Percentiles rank a stretch among this genome's conserved stretches.
These are phyloP conservation scores for Escallonia rubra DNA, from an alignment of 129 eudicot species.

Conservation along the genomic window DNA sequence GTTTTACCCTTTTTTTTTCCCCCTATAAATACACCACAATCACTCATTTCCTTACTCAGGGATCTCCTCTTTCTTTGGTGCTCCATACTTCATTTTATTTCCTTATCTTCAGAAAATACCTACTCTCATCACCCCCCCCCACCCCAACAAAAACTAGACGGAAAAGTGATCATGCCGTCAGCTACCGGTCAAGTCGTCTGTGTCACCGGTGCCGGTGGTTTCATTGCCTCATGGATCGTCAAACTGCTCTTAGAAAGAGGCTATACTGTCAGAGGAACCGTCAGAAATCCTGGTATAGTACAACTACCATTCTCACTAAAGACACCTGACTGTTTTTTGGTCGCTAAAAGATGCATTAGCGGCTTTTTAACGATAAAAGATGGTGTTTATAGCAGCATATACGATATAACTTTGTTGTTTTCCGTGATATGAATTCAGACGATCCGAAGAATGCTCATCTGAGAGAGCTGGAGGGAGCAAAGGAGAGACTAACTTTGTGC, in stretches of 20 bases:
- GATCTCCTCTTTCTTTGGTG: not conserved
- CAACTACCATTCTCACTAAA: not conserved
- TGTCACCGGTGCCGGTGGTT: constrained; percentile 99
- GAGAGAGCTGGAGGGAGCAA: constrained; percentile 87
- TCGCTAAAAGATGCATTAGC: too few relatives aligned
- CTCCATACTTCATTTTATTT: not conserved
- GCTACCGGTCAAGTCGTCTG: constrained; percentile 56
- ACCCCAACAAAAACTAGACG: constrained; percentile 2
- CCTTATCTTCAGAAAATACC: not conserved
- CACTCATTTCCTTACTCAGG: not conserved
- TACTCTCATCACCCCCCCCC: not conserved
- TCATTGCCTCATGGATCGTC: constrained; percentile 96
- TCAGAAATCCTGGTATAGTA: constrained; percentile 76
- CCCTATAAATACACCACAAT: constrained; percentile 2
- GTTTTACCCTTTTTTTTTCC: not conserved
- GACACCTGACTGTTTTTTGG: not conserved
- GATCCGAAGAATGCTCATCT: constrained; percentile 85
- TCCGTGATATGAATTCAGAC: constrained; percentile 32
- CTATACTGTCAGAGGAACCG: constrained; percentile 81
- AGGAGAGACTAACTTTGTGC: constrained; percentile 71
- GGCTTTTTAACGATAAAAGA: too few relatives aligned
- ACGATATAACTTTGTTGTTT: not conserved
- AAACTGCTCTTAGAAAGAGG: constrained; percentile 84
- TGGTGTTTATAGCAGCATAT: not conserved
- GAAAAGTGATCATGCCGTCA: constrained; percentile 44